Evolutionary conservation across 495 filamentous ascomycete species (phyloP), one percentile per base, ranked within the genome.

Genomic region (Xeromyces bisporus): DNA sequence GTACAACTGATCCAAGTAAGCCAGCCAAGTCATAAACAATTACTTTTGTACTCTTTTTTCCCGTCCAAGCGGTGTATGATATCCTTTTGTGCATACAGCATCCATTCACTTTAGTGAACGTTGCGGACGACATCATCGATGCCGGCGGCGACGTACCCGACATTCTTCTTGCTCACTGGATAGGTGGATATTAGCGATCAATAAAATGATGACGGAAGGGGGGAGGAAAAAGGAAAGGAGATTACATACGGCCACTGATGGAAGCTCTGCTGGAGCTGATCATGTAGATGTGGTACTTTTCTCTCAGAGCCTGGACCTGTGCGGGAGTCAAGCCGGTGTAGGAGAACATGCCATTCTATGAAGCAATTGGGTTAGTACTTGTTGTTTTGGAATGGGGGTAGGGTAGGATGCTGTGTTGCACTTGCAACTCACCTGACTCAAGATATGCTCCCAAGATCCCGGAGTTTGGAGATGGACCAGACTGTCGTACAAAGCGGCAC

Each of bases 91-190:
- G n/a, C n/a, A n/a, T n/a, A n/a, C n/a, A n/a, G n/a, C n/a, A n/a
- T 21, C 20, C 20, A 21, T 21, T 21, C 20, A 21, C 4, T 13
- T 45, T 49, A 61, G 31, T 46, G 46, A 29, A 55, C 54, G 34
- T 53, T 63, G 20, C 58, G 54, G 18, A 65, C 51, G 15, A 64
- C 53, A 29, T 60, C 48, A 39, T 64, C 48, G 25, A 64, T 60
- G 23, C 58, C 56, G 27, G 53, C 45, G 7, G 63, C 64, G 18
- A 67, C 60, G 38, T 67, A 67, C 15, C 39, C 36, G 23, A 67
- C 59, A 32, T 66, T 66, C 39, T 55, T 56, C 28, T 61, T 36
- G 47, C 56, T 65, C 50, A 67, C 56, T 94, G 14, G 9, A 17
- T 1, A 9, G 12, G 2, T 14, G 17, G 14, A 26, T 15, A 15